Percentiles rank a stretch among this genome's conserved stretches.
Evolutionary conservation across 345 rosid genomes (phyloP).

Genomic region (Linum lewisii): DNA sequence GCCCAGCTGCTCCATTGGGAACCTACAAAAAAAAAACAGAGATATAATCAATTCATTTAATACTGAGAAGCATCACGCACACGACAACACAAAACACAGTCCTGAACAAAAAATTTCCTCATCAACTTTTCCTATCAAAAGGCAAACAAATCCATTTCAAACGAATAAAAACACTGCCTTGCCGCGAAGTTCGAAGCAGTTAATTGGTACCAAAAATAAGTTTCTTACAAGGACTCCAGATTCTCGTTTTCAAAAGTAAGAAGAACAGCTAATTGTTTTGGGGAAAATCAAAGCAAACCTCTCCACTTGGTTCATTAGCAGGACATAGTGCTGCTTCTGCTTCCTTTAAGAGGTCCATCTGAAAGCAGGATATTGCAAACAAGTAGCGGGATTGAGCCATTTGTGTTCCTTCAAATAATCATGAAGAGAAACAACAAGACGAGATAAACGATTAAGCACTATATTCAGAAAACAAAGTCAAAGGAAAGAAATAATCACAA

Average conservation of each 20-base stretch:
- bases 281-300: constrained; percentile 39
- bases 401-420: constrained; percentile 60
- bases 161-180: background rate
- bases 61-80: constrained; percentile 3
- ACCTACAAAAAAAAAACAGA: constrained; percentile 35
- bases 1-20: constrained; percentile 97
- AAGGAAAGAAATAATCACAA: background rate
- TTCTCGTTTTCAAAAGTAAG: background rate
- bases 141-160: background rate
- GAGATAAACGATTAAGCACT: constrained; percentile 13
- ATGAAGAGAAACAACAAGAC: constrained; percentile 11
- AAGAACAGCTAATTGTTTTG: background rate
- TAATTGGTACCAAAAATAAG: background rate
- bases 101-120: background rate
- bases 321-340: constrained; percentile 85
- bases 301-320: constrained; percentile 68
- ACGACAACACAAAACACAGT: background rate
- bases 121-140: background rate
- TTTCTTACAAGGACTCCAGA: background rate
- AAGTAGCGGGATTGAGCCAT: constrained; percentile 95
- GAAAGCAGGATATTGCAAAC: constrained; percentile 92
- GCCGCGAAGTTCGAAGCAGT: background rate
- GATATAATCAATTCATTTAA: constrained; percentile 7
- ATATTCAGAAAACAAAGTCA: constrained; percentile 2
- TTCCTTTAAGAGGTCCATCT: constrained; percentile 91